Evolutionary conservation across 768 basidiomycete genomes (phyloP), one percentile per base, ranked within the genome.

Genomic region (Steccherinum ochraceum): DNA sequence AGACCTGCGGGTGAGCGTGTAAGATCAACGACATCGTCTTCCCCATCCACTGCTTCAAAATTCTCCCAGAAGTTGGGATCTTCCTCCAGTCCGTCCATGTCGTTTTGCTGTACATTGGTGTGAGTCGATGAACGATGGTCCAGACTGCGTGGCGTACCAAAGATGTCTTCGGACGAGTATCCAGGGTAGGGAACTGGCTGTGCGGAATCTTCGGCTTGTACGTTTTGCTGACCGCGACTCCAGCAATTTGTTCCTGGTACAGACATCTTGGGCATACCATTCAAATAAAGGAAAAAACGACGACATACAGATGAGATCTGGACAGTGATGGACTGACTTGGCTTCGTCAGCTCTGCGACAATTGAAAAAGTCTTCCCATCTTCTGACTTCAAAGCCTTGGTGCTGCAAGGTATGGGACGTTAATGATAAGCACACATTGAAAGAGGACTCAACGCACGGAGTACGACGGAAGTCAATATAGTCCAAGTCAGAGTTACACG

Each of bases 391-490:
- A 93, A 73, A 3, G 74, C 75, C 56, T 83, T 86, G 2, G 87
- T 91, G 11, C 90, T 93, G 59, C 11, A 18, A 10, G 21, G 41
- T 10, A 19, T 7, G 7, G 26, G 46, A 23, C 40, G 19, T 24
- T 10, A 40, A 24, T 46, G 5, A 23, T 57, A 10, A 44, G 20
- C 25, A 18, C 3, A 42, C 12, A 41, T 27, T 40, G 26, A 16
- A 5, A 27, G 42, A 16, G 56, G 46, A 23, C 12, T 49, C 16
- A 4, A 60, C 75, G 57, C 58, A 92, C 92, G 77, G 72, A 41
- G 88, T 87, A 19, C 87, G 79, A 24, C 91, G 82, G 62, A 86
- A 93, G 61, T 92, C 89, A 51, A 95, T 65, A 47, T 85, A 81
- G 20, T 78, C 75, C 58, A 80, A 66, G 62, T 92, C 90, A 1